Evolutionary conservation across 441 rosid species (phyloP), one percentile per base, ranked within the genome.

Genomic region (Pelargonium citronellum): DNA sequence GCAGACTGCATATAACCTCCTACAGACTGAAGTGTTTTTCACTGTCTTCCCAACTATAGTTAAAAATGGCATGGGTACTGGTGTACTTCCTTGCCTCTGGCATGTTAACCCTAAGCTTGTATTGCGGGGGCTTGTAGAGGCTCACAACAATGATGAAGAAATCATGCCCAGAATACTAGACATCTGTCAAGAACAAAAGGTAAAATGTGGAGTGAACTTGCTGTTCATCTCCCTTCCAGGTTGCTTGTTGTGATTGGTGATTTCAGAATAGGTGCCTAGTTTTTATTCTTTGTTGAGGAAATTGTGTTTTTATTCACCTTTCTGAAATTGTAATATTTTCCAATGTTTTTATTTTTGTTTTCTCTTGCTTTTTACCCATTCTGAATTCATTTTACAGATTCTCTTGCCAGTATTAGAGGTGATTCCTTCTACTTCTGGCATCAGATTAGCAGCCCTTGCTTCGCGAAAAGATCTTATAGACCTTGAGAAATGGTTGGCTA

Each of bases 1-100:
- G 84, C 96, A 95, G 99, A 95, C 98, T 75, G 83, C 85, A 16
- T 92, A 92, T 79, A 83, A 84, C 72, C 95, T 92, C 70, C 83
- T 95, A 71, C 99, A 87, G 83, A 76, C 83, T 51, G 96, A 95
- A 79, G 90, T 95, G 27, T 80, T 84, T 64, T 80, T 83, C 65
- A 75, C 77, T 43, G 86, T 95, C 78, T 86, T 92, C 75, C 99
- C 96, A 20, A 62, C 76, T 79, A 79, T 95, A 69, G 62, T 89
- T 66, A 84, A 81, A 53, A 86, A 78, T 78, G 62, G 87, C 19
- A 63, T 67, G 71, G 84, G 84, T 46, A 73, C 68, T 76, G 90
- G 91, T 64, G 79, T 89, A 82, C 75, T 92, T 69, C 87, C 75
- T 74, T 80, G 84, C 79, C 85, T 95, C 22, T 92, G 98, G 99